Evolutionary conservation across 371 early-diverging fungal genomes (phyloP).

Genomic region (Dinochytrium kinnereticum): DNA sequence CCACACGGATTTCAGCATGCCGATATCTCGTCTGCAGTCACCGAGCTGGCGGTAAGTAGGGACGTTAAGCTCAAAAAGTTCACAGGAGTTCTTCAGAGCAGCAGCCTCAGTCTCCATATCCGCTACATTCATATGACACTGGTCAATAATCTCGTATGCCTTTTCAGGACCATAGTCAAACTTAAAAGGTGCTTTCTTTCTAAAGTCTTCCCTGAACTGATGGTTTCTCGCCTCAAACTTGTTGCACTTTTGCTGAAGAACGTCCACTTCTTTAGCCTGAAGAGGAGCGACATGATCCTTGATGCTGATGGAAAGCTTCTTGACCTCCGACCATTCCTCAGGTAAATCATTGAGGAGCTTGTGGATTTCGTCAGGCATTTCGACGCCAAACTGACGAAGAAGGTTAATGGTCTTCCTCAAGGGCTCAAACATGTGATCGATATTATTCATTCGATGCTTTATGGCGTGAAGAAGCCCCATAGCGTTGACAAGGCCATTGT

Average conservation of each 20-base stretch:
- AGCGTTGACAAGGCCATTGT: conserved; percentile 56
- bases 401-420: conserved; percentile 66
- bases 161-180: conserved; percentile 57
- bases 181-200: conserved; percentile 67
- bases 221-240: conserved; percentile 64
- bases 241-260: conserved; percentile 67
- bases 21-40: conserved; percentile 66
- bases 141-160: conserved; percentile 58
- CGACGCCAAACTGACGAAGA: conserved; percentile 64
- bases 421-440: conserved; percentile 67
- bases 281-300: conserved; percentile 68
- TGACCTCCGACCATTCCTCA: conserved; percentile 67
- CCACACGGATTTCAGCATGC: conserved; percentile 68
- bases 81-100: conserved; percentile 60
- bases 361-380: conserved; percentile 64
- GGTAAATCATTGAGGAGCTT: conserved; percentile 66
- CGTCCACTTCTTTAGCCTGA: conserved; percentile 67
- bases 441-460: conserved; percentile 57
- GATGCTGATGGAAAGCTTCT: conserved; percentile 61
- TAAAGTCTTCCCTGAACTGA: conserved; percentile 64
- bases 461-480: conserved; percentile 67
- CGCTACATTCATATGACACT: conserved; percentile 55
- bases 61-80: conserved; percentile 64
- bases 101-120: conserved; percentile 62
- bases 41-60: conserved; percentile 62